phyloP scores from a whole-genome alignment of 306 rosid species.

The Spatholobus suberectus region DNA sequence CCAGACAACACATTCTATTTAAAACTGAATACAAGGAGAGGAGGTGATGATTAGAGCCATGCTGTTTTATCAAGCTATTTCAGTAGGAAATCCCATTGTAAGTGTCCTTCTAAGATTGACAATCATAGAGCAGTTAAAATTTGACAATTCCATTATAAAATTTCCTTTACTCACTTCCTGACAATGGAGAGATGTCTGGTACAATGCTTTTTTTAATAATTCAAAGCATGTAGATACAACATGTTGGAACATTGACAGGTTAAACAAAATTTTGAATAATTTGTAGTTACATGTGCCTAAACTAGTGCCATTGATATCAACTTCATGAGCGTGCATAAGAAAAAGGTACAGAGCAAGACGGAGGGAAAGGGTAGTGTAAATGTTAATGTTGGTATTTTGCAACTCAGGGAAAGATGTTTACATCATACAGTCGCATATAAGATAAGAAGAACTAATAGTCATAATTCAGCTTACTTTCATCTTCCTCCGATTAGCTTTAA shows the following conservation, averaged over 20 bases:
- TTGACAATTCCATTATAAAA: neutral
- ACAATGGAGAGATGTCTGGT: neutral
- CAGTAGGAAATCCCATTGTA: neutral
- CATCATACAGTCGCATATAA: neutral
- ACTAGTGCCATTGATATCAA: neutral
- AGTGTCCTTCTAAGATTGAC: neutral
- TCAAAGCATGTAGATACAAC: conserved; percentile 4
- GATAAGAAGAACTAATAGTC: conserved; percentile 14
- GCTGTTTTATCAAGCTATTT: conserved; percentile 6
- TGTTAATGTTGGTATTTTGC: conserved; percentile 8
- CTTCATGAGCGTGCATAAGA: neutral
- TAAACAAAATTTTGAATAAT: neutral
- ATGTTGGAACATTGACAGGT: neutral
- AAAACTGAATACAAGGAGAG: neutral
- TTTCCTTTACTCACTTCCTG: conserved; percentile 12
- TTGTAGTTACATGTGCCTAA: neutral
- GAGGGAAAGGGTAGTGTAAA: neutral
- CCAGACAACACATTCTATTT: conserved; percentile 7
- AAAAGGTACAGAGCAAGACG: neutral
- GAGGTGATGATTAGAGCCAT: neutral
- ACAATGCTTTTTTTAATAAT: neutral
- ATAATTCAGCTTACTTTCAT: conserved; percentile 63
- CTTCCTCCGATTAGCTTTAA: conserved; percentile 76
- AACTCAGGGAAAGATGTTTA: neutral
- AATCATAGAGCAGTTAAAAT: neutral